These are phyloP conservation scores for Cornus kousa DNA, from an alignment of 148 eudicot genomes.

Conservation along the genomic window DNA sequence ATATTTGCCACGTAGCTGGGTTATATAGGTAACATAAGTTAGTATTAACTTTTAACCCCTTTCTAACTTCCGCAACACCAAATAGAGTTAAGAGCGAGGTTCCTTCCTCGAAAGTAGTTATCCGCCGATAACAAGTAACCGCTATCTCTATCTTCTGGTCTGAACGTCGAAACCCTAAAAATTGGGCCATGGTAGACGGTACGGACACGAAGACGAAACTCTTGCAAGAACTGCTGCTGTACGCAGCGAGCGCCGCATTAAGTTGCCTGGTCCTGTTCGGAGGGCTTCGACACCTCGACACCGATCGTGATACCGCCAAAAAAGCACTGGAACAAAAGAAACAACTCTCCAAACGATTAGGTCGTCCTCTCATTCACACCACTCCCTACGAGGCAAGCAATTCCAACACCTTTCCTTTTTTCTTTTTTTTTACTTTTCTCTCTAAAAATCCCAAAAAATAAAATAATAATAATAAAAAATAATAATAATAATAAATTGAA, in stretches of 20 bases:
- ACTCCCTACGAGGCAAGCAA: conserved; percentile 15
- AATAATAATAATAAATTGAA: too few relatives aligned
- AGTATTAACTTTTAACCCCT: too few relatives aligned
- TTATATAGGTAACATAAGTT: too few relatives aligned
- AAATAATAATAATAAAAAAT: too few relatives aligned
- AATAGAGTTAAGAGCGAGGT: too few relatives aligned
- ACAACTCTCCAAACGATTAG: neutral
- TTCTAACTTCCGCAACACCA: too few relatives aligned
- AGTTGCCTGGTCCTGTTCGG: conserved; percentile 66
- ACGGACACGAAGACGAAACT: conserved; percentile 39
- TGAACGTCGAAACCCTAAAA: too few relatives aligned
- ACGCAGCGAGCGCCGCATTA: conserved; percentile 85
- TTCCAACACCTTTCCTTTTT: neutral
- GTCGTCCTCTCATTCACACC: neutral
- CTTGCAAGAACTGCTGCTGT: conserved; percentile 57
- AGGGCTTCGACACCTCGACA: conserved; percentile 65
- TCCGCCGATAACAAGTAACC: too few relatives aligned
- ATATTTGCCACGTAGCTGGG: too few relatives aligned
- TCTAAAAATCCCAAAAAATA: too few relatives aligned
- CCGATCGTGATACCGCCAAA: conserved; percentile 75
- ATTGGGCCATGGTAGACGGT: neutral
- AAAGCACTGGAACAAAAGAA: conserved; percentile 51
- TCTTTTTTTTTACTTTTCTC: neutral
- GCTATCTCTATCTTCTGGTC: too few relatives aligned
- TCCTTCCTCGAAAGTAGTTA: too few relatives aligned